These are phyloP conservation scores for Aethionema arabicum DNA, from an alignment of 345 rosid genomes.

Conservation along the genomic window DNA sequence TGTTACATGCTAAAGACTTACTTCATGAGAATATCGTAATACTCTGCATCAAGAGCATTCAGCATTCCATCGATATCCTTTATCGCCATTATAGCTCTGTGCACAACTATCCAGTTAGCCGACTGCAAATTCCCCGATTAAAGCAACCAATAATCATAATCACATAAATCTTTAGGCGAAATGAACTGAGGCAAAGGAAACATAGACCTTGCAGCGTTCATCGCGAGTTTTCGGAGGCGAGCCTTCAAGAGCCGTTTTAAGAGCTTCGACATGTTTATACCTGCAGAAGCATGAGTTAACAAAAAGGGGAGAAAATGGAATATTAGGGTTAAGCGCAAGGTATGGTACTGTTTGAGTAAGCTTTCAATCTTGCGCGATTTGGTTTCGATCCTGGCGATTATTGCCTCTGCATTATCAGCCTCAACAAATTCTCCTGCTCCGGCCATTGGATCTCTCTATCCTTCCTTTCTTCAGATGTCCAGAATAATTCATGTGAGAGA, in stretches of 20 bases:
- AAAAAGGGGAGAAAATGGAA: background rate
- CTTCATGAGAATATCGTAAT: slow-evolving; percentile 95
- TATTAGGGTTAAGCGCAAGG: background rate
- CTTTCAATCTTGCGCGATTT: slow-evolving; percentile 88
- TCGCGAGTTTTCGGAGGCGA: slow-evolving; percentile 80
- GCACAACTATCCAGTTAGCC: slow-evolving; percentile 88
- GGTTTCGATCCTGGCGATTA: slow-evolving; percentile 85
- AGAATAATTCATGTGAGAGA: background rate
- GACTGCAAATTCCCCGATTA: slow-evolving; percentile 45
- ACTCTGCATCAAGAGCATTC: slow-evolving; percentile 79
- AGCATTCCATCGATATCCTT: slow-evolving; percentile 84
- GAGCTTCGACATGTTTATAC: slow-evolving; percentile 65
- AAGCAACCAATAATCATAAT: background rate
- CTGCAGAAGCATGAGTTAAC: slow-evolving; percentile 23
- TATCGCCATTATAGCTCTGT: slow-evolving; percentile 89
- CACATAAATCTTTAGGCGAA: background rate
- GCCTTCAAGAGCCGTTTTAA: slow-evolving; percentile 91
- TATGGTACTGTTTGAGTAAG: slow-evolving; percentile 72
- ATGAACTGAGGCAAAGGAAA: background rate
- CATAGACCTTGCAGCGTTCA: slow-evolving; percentile 86
- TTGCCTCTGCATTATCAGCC: slow-evolving; percentile 90
- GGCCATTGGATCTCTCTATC: slow-evolving; percentile 41
- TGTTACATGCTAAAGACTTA: slow-evolving; percentile 32
- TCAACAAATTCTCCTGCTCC: slow-evolving; percentile 54
- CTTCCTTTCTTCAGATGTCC: background rate